Evolutionary conservation across 1,139 yeast species (phyloP).

Genomic region (Yamadazyma siamensis): DNA sequence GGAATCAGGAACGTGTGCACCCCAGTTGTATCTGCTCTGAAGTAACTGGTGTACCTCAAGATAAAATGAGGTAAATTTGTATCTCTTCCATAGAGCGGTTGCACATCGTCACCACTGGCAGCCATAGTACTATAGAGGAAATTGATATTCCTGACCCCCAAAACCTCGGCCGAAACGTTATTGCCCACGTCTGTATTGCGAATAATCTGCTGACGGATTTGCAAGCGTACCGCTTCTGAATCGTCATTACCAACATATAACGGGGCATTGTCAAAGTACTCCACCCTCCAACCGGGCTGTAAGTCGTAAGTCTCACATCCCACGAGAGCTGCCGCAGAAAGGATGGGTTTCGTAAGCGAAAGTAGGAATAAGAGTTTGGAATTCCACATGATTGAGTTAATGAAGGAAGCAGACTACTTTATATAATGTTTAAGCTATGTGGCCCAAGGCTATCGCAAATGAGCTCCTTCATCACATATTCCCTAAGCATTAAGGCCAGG

Average conservation of each 20-base stretch:
- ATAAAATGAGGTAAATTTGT: conserved; percentile 8
- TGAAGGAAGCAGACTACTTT: too few species aligned
- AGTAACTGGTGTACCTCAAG: conserved; percentile 21
- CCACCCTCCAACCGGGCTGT: neutral
- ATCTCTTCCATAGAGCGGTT: conserved; percentile 3
- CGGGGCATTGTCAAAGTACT: neutral
- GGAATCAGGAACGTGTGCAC: conserved; percentile 13
- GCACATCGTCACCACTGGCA: neutral
- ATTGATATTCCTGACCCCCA: too few species aligned
- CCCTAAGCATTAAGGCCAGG: too few species aligned
- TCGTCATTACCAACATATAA: neutral
- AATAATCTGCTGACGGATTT: neutral
- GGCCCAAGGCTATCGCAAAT: too few species aligned
- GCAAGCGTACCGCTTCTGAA: neutral
- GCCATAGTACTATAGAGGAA: too few species aligned
- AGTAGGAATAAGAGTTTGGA: too few species aligned
- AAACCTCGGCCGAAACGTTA: neutral
- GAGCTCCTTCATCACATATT: too few species aligned
- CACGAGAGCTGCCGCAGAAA: too few species aligned
- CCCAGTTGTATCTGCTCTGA: conserved; percentile 18
- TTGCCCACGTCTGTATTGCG: neutral
- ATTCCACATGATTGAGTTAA: too few species aligned
- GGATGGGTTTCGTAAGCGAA: too few species aligned
- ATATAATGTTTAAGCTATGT: too few species aligned
- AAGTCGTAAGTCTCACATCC: neutral